phyloP scores from a whole-genome alignment of 2,329 filamentous ascomycete species.

The Ophiostoma sp. region DNA sequence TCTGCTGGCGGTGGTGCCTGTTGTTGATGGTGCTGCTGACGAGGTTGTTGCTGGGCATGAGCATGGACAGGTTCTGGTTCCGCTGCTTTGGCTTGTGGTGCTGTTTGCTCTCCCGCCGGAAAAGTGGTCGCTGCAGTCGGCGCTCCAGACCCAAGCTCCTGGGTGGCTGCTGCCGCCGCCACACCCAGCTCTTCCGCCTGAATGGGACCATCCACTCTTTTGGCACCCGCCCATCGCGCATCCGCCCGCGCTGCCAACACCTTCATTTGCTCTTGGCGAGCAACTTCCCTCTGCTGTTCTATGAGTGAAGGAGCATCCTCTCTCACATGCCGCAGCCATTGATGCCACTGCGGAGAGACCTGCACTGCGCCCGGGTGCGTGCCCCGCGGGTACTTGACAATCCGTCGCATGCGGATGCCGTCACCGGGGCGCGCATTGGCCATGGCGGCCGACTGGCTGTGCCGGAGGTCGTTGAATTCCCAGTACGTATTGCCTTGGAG shows the following conservation, averaged over 20 bases:
- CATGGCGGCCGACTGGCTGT: conserved; percentile 36
- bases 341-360: conserved; percentile 65
- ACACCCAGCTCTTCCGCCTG: conserved; percentile 14
- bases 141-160: conserved; percentile 26
- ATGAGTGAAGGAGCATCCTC: conserved; percentile 53
- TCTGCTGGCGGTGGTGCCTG: conserved; percentile 20
- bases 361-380: conserved; percentile 56
- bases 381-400: conserved; percentile 58
- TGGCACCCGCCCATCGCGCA: conserved; percentile 60
- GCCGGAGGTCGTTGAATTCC: conserved; percentile 60
- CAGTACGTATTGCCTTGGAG: conserved; percentile 68
- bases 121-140: neutral
- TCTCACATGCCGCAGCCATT: conserved; percentile 66
- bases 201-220: conserved; percentile 37
- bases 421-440: conserved; percentile 31
- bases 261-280: conserved; percentile 55
- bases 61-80: conserved; percentile 16
- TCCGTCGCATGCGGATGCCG: conserved; percentile 54
- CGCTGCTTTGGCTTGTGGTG: neutral
- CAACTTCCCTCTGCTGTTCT: conserved; percentile 58
- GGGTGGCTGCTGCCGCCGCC: conserved; percentile 15
- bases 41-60: neutral
- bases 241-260: conserved; percentile 62
- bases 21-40: neutral
- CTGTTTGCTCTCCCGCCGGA: neutral